Evolutionary conservation across 352 stramenopile species (phyloP), one percentile per base, ranked within the genome.

Genomic region (Phytopythium aichiense): DNA sequence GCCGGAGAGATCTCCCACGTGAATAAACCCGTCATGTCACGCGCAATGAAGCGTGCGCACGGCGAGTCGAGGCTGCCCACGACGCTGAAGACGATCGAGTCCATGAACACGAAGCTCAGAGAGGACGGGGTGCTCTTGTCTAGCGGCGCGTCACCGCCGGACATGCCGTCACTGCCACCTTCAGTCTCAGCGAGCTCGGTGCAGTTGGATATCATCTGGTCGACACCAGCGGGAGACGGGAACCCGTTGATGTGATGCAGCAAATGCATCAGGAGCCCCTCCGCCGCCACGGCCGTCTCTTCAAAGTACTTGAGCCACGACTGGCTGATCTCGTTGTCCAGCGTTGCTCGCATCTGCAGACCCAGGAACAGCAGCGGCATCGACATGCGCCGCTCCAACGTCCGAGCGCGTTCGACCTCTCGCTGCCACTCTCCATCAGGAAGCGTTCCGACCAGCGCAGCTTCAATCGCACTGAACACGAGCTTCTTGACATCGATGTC

Each of bases 81-180:
- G 30, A 95, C 83, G 12, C 76, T 94, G 38, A 95, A 84, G 13
- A 95, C 77, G 57, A 95, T 90, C 28, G 84, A 90, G 57, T 94
- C 82, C 84, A 95, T 93, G 52, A 92, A 94, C 33, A 95, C 84
- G 69, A 95, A 95, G 56, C 83, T 92, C n/a, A 94, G 65, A 2
- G 77, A 74, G 0, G 70, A 67, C 28, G 73, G 69, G 8, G 58
- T 63, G 3, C 56, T 63, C 15, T 74, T 62, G 48, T 81, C 69
- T 4, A 69, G 57, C 22, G 48, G 20, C 7, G 3, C 28, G n/a
- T 66, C 40, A n/a, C 46, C 58, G 12, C 20, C 28, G 2, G 16
- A 7, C 30, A 38, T 42, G 30, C 28, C 18, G 40, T 79, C 77
- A 0, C 61, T 65, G 37, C 50, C 64, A 13, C 23, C 40, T 37